phyloP scores from a whole-genome alignment of 208 protist genomes.

The Leptomonas pyrrhocoris region DNA sequence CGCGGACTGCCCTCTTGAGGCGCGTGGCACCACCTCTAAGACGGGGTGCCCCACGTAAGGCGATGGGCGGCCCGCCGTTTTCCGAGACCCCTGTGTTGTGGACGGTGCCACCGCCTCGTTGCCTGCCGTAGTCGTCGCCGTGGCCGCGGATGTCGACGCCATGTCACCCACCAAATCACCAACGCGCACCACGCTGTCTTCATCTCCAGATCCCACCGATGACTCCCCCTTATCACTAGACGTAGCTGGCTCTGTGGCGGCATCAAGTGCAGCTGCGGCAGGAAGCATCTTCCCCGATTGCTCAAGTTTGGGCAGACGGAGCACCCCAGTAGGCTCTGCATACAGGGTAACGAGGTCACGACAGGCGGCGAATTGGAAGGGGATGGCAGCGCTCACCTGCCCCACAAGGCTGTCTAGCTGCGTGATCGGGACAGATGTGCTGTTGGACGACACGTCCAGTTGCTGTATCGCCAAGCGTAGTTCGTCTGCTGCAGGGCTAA shows the following conservation, averaged over 20 bases:
- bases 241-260: not conserved
- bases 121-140: no score
- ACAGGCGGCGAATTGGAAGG: conserved; percentile 28
- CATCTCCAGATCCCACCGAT: not conserved
- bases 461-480: conserved; percentile 21
- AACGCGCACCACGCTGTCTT: conserved; percentile 12
- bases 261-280: not conserved
- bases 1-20: not conserved
- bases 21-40: conserved; percentile 1
- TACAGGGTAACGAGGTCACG: conserved; percentile 19
- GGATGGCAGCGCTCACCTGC: conserved; percentile 21
- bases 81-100: not conserved
- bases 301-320: not conserved
- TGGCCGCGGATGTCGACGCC: not conserved
- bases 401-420: conserved; percentile 13
- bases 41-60: not conserved
- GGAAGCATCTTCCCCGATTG: not conserved
- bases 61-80: not conserved
- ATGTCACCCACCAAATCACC: conserved; percentile 13
- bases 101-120: not conserved
- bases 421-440: not conserved
- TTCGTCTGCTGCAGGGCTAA: conserved; percentile 11
- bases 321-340: conserved; percentile 16
- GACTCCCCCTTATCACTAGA: not conserved
- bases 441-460: not conserved